Evolutionary conservation across 2,329 filamentous ascomycete species (phyloP).

Genomic region (Aspergillus fischeri): DNA sequence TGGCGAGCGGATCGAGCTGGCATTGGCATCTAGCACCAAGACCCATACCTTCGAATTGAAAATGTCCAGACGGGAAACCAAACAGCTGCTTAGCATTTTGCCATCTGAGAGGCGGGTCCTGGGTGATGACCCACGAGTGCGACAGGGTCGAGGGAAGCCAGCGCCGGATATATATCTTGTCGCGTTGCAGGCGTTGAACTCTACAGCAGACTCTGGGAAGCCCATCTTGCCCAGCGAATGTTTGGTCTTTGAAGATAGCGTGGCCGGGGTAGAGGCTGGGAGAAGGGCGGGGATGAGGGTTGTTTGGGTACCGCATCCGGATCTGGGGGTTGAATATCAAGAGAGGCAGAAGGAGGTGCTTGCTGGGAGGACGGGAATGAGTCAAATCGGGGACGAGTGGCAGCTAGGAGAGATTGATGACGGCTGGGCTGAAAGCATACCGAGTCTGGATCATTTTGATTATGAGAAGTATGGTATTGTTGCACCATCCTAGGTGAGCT

Average conservation of each 20-base stretch:
- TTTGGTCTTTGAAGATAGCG: constrained; percentile 34
- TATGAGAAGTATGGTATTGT: constrained; percentile 37
- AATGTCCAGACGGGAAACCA: constrained; percentile 17
- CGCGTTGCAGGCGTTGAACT: constrained; percentile 19
- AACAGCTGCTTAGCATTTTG: constrained; percentile 14
- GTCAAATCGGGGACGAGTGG: constrained; percentile 1
- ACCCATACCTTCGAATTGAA: constrained; percentile 19
- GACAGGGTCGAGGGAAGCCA: constrained; percentile 21
- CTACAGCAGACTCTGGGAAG: background rate
- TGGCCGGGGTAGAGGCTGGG: constrained; percentile 28
- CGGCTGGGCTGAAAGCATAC: constrained; percentile 36
- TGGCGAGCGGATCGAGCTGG: constrained; percentile 16
- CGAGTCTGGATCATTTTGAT: constrained; percentile 35
- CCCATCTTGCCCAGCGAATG: constrained; percentile 26
- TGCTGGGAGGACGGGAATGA: constrained; percentile 22
- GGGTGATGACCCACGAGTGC: constrained; percentile 19
- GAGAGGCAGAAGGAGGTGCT: constrained; percentile 15
- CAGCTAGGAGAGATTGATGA: constrained; percentile 24
- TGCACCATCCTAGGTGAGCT: background rate
- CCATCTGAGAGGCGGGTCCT: constrained; percentile 12
- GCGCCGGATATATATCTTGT: constrained; percentile 25
- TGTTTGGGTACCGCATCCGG: constrained; percentile 31
- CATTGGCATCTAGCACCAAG: constrained; percentile 22
- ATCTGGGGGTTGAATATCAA: constrained; percentile 32
- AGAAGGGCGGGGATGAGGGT: constrained; percentile 34